A percentile compares a stretch with the other conserved stretches of the same genome.
Evolutionary conservation across 495 filamentous ascomycete species (phyloP).

Genomic region (Neurospora sp.): DNA sequence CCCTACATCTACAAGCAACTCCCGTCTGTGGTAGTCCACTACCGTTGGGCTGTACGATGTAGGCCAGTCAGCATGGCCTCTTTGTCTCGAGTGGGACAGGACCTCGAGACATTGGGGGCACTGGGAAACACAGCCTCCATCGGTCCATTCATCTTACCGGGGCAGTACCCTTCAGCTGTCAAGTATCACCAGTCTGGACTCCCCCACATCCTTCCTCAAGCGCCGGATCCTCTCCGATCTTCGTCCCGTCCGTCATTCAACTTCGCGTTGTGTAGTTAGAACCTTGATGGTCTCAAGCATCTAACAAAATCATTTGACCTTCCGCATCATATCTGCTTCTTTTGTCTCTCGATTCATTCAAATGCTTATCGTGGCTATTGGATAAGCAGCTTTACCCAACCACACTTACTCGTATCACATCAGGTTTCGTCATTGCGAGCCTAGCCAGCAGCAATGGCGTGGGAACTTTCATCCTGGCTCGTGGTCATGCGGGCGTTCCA

Average conservation of each 20-base stretch:
- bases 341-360: neutral
- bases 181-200: neutral
- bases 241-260: neutral
- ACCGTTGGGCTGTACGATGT: neutral
- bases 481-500: slow-evolving; percentile 23
- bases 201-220: neutral
- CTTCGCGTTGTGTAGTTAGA: neutral
- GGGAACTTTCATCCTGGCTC: slow-evolving; percentile 25
- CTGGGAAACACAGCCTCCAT: neutral
- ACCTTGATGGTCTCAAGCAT: neutral
- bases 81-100: neutral
- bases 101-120: neutral
- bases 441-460: slow-evolving; percentile 19
- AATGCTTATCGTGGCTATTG: neutral
- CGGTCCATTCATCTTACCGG: neutral
- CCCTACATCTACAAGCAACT: neutral
- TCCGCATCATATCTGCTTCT: neutral
- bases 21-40: neutral
- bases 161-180: neutral
- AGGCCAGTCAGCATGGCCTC: neutral
- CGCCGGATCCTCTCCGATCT: neutral
- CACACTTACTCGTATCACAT: neutral
- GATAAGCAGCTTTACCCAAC: neutral
- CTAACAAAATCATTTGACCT: neutral
- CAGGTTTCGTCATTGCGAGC: neutral